phyloP scores from a whole-genome alignment of 805 yeast genomes.

The Candida tibetensis region DNA sequence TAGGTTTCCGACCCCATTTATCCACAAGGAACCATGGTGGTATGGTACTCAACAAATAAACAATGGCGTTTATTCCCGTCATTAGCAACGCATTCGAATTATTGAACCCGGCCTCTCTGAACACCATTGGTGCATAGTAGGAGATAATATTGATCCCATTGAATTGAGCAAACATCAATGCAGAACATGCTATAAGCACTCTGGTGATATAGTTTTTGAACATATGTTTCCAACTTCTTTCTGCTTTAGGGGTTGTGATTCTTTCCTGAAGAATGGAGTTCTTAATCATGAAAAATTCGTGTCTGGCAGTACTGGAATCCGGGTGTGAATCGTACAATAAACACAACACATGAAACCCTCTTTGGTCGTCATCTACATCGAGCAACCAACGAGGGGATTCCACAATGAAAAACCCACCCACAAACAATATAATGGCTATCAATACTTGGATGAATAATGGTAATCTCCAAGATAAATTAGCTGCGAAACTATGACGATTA shows the following conservation, averaged over 20 bases:
- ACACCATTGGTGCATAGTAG: slow-evolving; percentile 58
- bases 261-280: slow-evolving; percentile 41
- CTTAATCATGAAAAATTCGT: slow-evolving; percentile 48
- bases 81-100: slow-evolving; percentile 40
- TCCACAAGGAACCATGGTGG: slow-evolving; percentile 48
- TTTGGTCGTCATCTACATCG: slow-evolving; percentile 70
- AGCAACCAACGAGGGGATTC: slow-evolving; percentile 91
- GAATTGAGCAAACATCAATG: slow-evolving; percentile 45
- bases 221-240: slow-evolving; percentile 42
- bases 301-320: slow-evolving; percentile 31
- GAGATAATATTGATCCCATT: slow-evolving; percentile 58
- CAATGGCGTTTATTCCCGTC: slow-evolving; percentile 43
- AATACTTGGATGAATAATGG: slow-evolving; percentile 76
- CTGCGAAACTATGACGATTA: slow-evolving; percentile 35
- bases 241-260: slow-evolving; percentile 33
- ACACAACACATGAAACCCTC: slow-evolving; percentile 43
- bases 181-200: slow-evolving; percentile 40
- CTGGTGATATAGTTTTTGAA: slow-evolving; percentile 36
- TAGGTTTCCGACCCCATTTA: slow-evolving; percentile 46
- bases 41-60: slow-evolving; percentile 38
- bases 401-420: slow-evolving; percentile 76
- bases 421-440: slow-evolving; percentile 63
- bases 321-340: slow-evolving; percentile 32
- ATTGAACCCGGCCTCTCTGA: slow-evolving; percentile 45
- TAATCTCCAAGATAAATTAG: slow-evolving; percentile 64